Evolutionary conservation across 2,329 filamentous ascomycete genomes (phyloP).

Genomic region (Didymellaceae sp.): DNA sequence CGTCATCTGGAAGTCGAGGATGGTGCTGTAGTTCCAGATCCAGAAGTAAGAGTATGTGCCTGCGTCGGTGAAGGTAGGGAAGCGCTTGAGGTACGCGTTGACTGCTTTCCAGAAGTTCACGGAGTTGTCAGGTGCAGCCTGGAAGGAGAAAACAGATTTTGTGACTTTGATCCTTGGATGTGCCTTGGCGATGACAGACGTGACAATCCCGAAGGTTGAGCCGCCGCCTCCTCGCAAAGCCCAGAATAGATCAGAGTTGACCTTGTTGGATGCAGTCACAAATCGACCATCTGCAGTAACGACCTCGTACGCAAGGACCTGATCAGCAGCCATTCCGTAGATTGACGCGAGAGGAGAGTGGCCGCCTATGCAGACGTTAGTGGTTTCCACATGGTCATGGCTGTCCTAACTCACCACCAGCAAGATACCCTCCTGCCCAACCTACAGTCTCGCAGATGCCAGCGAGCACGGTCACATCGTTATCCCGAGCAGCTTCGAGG

Average conservation of each 20-base stretch:
- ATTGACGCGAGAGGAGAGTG: conserved; percentile 25
- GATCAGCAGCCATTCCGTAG: conserved; percentile 35
- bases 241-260: conserved; percentile 26
- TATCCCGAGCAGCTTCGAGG: conserved; percentile 21
- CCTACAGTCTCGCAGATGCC: conserved; percentile 19
- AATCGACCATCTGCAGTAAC: conserved; percentile 33
- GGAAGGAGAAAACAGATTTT: conserved; percentile 36
- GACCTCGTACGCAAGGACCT: conserved; percentile 33
- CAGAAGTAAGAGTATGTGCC: conserved; percentile 29
- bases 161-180: conserved; percentile 28
- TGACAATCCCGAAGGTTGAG: conserved; percentile 28
- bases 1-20: conserved; percentile 24
- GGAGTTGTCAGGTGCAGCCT: conserved; percentile 20
- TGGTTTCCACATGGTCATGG: too few species aligned
- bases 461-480: conserved; percentile 32
- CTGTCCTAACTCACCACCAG: conserved; percentile 1
- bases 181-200: conserved; percentile 24
- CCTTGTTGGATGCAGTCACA: conserved; percentile 26
- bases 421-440: not conserved
- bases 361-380: too few species aligned
- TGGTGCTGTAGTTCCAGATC: conserved; percentile 18
- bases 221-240: conserved; percentile 29
- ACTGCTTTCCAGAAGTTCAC: conserved; percentile 31
- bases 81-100: conserved; percentile 18
- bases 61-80: conserved; percentile 23